Evolutionary conservation across 2,329 filamentous ascomycete species (phyloP), one percentile per base, ranked within the genome.

Genomic region (Talaromyces marneffei): DNA sequence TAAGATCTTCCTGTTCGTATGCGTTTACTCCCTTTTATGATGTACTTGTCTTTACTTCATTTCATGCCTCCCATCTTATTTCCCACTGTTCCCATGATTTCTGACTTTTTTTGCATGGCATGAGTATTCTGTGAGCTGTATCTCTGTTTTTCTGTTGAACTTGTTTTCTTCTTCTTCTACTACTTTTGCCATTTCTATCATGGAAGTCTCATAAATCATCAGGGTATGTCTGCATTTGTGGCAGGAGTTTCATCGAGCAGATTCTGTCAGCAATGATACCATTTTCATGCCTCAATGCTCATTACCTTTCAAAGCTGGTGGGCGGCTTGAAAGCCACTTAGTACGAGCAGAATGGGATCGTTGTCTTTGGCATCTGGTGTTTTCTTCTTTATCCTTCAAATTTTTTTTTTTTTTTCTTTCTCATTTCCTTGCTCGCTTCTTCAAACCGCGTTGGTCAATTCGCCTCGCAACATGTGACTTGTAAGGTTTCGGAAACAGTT

Each of bases 401-500:
- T 12, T 54, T 4, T 53, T 46, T 29, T 57, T 59, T 61, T 55
- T 61, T 53, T 59, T 53, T 44, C 25, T n/a, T 57, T 56, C 54
- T 59, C 62, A 60, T 39, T 57, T 65, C 33, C 23, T 58, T 23
- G 37, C 42, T 54, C 50, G 33, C 55, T 50, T 35, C 54, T 57
- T 27, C 42, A 20, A 48, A 29, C 57, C 46, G 46, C 35, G 57
- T 53, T 20, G 46, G 57, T 33, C 33, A 6, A 44, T n/a, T 16
- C n/a, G 40, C 44, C 33, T 46, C 44, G 58, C 62, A 35, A 58
- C 40, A 31, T 55, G 53, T 61, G 58, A 52, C 57, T 46, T 63
- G 62, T 63, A 63, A 63, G 61, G 61, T 60, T 63, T 63, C 62
- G 58, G 59, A 61, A 59, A 54, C 35, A 33, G 58, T 61, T 61